A percentile compares a stretch with the other conserved stretches of the same genome.
Conservation (phyloP, 2,329 filamentous ascomycete genomes). For the Diaporthe sp. region DNA sequence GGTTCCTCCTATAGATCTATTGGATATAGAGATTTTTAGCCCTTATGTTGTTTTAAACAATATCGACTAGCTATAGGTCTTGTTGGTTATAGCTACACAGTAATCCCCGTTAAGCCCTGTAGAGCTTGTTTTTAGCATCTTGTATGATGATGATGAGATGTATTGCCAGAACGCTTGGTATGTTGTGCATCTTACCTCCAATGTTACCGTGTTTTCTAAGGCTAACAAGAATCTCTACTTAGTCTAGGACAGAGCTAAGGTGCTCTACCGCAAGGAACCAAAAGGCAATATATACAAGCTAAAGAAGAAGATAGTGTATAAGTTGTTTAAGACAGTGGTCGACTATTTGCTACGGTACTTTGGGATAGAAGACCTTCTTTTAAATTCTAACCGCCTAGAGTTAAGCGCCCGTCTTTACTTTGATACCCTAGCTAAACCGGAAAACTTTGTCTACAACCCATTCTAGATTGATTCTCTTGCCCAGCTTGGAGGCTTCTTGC, state of each 20-base stretch:
- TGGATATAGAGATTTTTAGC: slow-evolving; percentile 73
- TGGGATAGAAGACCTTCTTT: slow-evolving; percentile 68
- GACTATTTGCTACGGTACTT: slow-evolving; percentile 69
- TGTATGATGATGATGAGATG: slow-evolving; percentile 66
- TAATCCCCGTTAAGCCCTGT: slow-evolving; percentile 70
- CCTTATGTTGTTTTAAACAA: slow-evolving; percentile 61
- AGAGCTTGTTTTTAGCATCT: slow-evolving; percentile 69
- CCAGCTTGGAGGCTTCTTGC: slow-evolving; percentile 69
- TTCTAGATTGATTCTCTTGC: slow-evolving; percentile 69
- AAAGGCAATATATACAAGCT: slow-evolving; percentile 55
- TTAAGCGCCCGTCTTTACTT: slow-evolving; percentile 55
- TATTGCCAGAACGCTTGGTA: slow-evolving; percentile 73
- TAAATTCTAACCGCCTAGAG: slow-evolving; percentile 57
- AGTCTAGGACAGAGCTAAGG: neutral
- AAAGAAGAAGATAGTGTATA: slow-evolving; percentile 65
- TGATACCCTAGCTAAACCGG: slow-evolving; percentile 48
- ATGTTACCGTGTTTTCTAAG: slow-evolving; percentile 14
- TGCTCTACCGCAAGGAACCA: neutral
- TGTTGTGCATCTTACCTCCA: slow-evolving; percentile 57
- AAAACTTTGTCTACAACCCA: slow-evolving; percentile 63
- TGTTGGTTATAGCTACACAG: slow-evolving; percentile 67
- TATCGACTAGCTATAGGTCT: slow-evolving; percentile 63
- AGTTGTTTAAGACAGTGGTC: slow-evolving; percentile 66
- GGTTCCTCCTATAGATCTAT: slow-evolving; percentile 70
- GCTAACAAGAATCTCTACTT: slow-evolving; percentile 32